Evolutionary conservation across 73 alveolate species (phyloP), one percentile per base, ranked within the genome.

Genomic region (Stentor coeruleus): DNA sequence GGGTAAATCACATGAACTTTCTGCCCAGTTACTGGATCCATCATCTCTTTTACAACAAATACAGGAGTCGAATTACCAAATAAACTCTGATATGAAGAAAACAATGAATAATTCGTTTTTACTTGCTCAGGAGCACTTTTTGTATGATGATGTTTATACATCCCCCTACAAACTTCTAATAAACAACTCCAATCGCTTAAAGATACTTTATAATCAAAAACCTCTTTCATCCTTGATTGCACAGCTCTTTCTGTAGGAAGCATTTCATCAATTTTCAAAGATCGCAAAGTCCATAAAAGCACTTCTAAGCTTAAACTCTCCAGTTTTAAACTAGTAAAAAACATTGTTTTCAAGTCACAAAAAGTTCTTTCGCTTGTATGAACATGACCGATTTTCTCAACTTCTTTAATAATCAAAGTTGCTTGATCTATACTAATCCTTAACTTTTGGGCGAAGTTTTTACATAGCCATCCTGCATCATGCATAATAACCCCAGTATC

Each of bases 181-280:
- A 90, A 72, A 2, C 59, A 38, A 6, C 84, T 91, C 93, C 96
- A 90, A 14, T 86, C 82, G 57, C 39, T 30, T 15, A 77, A 59
- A 20, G 84, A 59, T 11, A 87, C 86, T 81, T 90, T 90, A 20
- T 77, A 60, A 60, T 85, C 92, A 59, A 86, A 90, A 0, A 86
- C 96, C 40, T 90, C 96, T 66, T 87, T 90, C 28, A 87, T 84
- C 58, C 96, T 58, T 57, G 90, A 82, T 72, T 87, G 88, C 28
- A 90, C 77, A 3, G 93, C 93, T 59, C 87, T 75, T 79, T 90
- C 96, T 39, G 74, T 87, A 0, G 96, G 96, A 14, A 84, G 36
- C 93, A 90, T 87, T 76, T 87, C 93, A 57, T 90, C 96, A 11
- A 36, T 77, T 38, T 84, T 76, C 3, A 90, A 74, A 20, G 88